Evolutionary conservation across 768 basidiomycete genomes (phyloP).

Genomic region (Mycena kentingensis): DNA sequence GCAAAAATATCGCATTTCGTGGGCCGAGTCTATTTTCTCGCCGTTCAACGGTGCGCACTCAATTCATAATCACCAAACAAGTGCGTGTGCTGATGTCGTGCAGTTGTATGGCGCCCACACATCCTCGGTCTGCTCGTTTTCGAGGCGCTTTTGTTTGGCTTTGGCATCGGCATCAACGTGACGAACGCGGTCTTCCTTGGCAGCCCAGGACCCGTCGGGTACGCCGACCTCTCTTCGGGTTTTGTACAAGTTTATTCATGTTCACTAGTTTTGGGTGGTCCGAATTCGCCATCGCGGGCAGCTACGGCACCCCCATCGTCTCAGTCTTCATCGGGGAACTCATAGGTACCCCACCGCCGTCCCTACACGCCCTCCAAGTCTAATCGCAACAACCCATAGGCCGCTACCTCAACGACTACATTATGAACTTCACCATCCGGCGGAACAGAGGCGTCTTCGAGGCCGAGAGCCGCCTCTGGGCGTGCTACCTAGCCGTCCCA

Average conservation of each 20-base stretch:
- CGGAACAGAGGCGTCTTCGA: conserved; percentile 60
- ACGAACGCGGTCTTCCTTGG: conserved; percentile 70
- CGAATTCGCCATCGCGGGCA: conserved; percentile 52
- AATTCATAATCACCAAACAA: not conserved
- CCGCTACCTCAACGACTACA: conserved; percentile 55
- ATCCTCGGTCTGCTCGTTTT: conserved; percentile 52
- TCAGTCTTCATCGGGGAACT: too few species aligned
- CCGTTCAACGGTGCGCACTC: conserved; percentile 38
- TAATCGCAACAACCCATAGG: conserved; percentile 56
- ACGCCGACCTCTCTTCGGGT: conserved; percentile 42
- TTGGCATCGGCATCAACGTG: conserved; percentile 64
- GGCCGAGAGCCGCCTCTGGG: conserved; percentile 60
- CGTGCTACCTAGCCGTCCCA: conserved; percentile 53
- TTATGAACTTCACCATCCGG: conserved; percentile 47
- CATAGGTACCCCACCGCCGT: too few species aligned
- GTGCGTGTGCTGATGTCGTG: too few species aligned
- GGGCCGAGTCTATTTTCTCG: conserved; percentile 46
- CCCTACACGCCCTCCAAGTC: too few species aligned
- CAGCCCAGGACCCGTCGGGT: conserved; percentile 54
- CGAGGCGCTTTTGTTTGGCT: conserved; percentile 64
- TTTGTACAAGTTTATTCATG: not conserved
- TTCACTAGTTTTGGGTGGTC: conserved; percentile 23
- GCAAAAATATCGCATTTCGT: conserved; percentile 56
- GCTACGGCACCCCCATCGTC: conserved; percentile 59
- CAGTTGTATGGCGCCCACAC: conserved; percentile 65